Evolutionary conservation across 108 stramenopile genomes (phyloP), one percentile per base, ranked within the genome.

Genomic region (Mediolabrus comicus): DNA sequence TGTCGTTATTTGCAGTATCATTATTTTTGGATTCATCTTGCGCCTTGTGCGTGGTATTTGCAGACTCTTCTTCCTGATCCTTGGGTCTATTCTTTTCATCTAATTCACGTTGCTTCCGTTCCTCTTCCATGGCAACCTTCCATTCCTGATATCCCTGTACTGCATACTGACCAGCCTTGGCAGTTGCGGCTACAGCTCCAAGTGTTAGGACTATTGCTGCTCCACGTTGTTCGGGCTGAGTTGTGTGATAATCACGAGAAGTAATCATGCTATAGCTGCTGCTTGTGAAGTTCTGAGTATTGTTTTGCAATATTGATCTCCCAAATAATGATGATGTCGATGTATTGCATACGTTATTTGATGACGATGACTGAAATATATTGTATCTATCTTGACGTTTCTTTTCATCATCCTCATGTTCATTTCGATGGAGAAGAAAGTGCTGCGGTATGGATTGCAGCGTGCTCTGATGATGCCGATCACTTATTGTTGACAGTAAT

Each of bases 81-180:
- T 66, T 65, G 11, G 58, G 32, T 26, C 76, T 68, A 35, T 83
- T 59, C 63, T 74, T 77, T 39, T 73, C 63, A 65, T 83, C 71
- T 34, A 63, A 22, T 33, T 74, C 71, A 32, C 81, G 75, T 3
- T 33, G 41, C 28, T 75, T 61, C 19, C 81, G 78, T 30, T 43
- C 41, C 27, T 51, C 79, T 8, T 73, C 57, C 27, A 60, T 67
- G 9, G 58, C 61, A 12, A 65, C 74, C 77, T 89, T 79, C 63
- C 63, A 92, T 63, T 91, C 88, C 6, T 86, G 73, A 60, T 91
- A 92, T 1, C 87, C 90, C 62, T 77, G 62, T 7, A 87, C 76
- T 22, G 80, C 84, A n/a, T 84, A 84, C 31, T 87, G 74, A 35
- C 86, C 90, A 16, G 92, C 92, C 72, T 87, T 91, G 41, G 85